phyloP scores from a whole-genome alignment of 2,329 filamentous ascomycete genomes.

The Colletotrichum eremochloae region DNA sequence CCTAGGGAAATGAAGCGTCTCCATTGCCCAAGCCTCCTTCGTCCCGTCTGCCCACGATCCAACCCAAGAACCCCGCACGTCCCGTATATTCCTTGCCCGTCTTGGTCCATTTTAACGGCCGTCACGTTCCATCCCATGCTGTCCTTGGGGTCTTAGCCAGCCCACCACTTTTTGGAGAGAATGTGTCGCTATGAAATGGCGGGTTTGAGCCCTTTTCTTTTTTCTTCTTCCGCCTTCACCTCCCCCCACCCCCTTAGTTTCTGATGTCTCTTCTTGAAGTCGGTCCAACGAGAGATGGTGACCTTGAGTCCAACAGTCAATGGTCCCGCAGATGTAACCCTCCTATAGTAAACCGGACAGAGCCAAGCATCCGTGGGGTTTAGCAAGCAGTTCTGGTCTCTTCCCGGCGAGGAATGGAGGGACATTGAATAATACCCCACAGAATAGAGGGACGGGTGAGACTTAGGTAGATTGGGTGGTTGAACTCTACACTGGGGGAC shows the following conservation, averaged over 20 bases:
- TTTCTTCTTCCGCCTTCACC: neutral
- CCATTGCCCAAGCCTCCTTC: slow-evolving; percentile 3
- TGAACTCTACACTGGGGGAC: slow-evolving; percentile 12
- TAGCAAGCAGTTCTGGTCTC: slow-evolving; percentile 4
- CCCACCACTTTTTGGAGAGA: slow-evolving; percentile 8
- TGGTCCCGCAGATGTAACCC: neutral
- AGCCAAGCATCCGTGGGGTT: neutral
- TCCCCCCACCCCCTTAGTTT: too few species aligned
- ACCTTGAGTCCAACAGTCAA: neutral
- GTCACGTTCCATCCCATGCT: slow-evolving; percentile 17
- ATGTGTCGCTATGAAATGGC: neutral
- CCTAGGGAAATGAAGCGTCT: slow-evolving; percentile 18
- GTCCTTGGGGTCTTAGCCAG: slow-evolving; percentile 4
- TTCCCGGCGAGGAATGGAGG: neutral
- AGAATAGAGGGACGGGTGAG: neutral
- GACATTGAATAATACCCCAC: neutral
- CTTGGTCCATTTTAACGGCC: neutral
- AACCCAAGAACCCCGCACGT: neutral
- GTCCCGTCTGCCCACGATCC: neutral
- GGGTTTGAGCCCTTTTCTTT: neutral
- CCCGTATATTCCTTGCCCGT: neutral
- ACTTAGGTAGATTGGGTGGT: neutral
- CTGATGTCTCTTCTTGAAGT: neutral
- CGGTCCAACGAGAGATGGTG: neutral
- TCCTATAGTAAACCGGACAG: neutral